phyloP scores from a whole-genome alignment of 495 filamentous ascomycete genomes.

The Hypoxylon fuscum region DNA sequence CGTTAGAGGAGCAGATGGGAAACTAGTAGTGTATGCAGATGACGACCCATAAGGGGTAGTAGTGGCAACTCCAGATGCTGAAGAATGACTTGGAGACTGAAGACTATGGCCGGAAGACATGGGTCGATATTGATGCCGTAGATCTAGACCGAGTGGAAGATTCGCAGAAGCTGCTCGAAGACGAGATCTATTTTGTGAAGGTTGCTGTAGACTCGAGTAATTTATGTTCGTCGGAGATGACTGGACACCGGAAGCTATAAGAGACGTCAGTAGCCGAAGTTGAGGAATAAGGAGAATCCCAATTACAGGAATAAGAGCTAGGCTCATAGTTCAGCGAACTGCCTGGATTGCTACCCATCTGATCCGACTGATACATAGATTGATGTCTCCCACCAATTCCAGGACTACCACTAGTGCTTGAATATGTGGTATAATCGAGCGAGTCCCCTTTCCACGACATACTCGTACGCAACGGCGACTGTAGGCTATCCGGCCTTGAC shows the following conservation, averaged over 20 bases:
- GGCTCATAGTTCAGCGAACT: constrained; percentile 58
- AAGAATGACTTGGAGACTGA: constrained; percentile 51
- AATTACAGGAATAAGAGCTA: constrained; percentile 60
- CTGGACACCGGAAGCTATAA: constrained; percentile 55
- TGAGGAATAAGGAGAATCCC: constrained; percentile 11
- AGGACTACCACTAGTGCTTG: constrained; percentile 52
- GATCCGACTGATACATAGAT: constrained; percentile 51
- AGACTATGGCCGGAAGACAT: constrained; percentile 51
- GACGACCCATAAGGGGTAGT: constrained; percentile 53
- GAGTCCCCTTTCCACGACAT: constrained; percentile 70
- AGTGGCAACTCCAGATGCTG: constrained; percentile 49
- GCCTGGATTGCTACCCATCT: constrained; percentile 48
- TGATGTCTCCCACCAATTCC: constrained; percentile 55
- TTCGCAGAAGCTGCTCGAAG: constrained; percentile 58
- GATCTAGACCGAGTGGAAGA: constrained; percentile 55
- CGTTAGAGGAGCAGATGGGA: constrained; percentile 61
- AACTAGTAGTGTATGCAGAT: constrained; percentile 58
- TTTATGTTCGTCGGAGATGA: constrained; percentile 56
- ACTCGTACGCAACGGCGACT: constrained; percentile 66
- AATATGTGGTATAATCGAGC: constrained; percentile 62
- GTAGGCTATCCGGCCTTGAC: constrained; percentile 65
- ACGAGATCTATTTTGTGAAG: constrained; percentile 54
- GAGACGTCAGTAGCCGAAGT: constrained; percentile 28
- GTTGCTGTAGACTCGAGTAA: constrained; percentile 56
- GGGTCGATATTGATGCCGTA: constrained; percentile 60